Evolutionary conservation across 345 rosid genomes (phyloP).

Genomic region (Citrus medica): DNA sequence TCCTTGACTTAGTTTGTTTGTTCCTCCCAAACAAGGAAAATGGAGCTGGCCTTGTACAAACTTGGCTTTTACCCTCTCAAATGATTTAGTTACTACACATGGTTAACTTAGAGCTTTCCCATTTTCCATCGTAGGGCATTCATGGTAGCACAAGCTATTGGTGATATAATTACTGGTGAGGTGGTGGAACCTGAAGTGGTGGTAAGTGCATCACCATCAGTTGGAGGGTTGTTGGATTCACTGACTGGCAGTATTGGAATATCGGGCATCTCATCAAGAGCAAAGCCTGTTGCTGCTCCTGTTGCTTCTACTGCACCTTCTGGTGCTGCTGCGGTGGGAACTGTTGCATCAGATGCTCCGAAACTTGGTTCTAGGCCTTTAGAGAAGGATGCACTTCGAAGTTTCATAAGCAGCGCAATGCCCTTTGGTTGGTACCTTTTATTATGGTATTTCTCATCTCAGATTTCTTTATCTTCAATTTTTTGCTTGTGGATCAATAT

Average conservation of each 20-base stretch:
- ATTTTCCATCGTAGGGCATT: constrained; percentile 54
- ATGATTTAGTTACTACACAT: not conserved
- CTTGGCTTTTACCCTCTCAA: not conserved
- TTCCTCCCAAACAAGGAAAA: not conserved
- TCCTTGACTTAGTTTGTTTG: not conserved
- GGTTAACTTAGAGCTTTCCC: constrained; percentile 5
- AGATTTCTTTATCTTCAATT: constrained; percentile 8
- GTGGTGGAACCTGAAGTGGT: constrained; percentile 81
- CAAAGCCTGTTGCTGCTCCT: constrained; percentile 77
- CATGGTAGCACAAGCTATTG: constrained; percentile 83
- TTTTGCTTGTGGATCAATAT: constrained; percentile 7
- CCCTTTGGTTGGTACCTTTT: constrained; percentile 80
- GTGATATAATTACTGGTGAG: constrained; percentile 80
- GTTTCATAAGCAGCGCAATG: constrained; percentile 71
- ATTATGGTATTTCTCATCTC: constrained; percentile 26
- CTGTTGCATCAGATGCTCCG: constrained; percentile 61
- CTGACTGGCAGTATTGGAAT: constrained; percentile 92
- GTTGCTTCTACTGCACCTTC: constrained; percentile 62
- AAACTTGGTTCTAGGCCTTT: constrained; percentile 69
- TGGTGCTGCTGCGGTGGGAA: constrained; percentile 46
- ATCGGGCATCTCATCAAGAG: constrained; percentile 74
- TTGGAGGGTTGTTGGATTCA: constrained; percentile 94
- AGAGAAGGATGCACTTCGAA: constrained; percentile 76
- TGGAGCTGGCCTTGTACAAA: not conserved
- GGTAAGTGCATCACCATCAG: constrained; percentile 66